A percentile compares a stretch with the other conserved stretches of the same genome.
Evolutionary conservation across 1,284 basidiomycete genomes (phyloP).

Genomic region (Anthracocystis setariae): DNA sequence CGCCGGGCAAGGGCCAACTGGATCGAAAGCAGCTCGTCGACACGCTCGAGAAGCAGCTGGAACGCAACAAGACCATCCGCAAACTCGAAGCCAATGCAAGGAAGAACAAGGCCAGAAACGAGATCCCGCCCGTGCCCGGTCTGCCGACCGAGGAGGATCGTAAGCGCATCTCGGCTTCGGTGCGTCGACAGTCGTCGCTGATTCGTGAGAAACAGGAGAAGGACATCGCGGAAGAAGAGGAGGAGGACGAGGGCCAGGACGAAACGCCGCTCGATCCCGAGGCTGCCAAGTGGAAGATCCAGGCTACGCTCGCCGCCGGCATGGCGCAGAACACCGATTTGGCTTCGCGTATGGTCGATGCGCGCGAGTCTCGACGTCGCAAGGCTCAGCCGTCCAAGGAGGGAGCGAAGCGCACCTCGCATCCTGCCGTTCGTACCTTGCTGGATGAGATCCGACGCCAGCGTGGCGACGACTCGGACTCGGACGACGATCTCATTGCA

Average conservation of each 20-base stretch:
- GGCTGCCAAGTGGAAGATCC: slow-evolving; percentile 64
- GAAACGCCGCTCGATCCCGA: slow-evolving; percentile 49
- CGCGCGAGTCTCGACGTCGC: slow-evolving; percentile 52
- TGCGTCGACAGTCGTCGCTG: slow-evolving; percentile 47
- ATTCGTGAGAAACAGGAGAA: slow-evolving; percentile 11
- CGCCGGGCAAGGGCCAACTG: slow-evolving; percentile 54
- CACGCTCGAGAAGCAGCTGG: slow-evolving; percentile 66
- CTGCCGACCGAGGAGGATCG: slow-evolving; percentile 42
- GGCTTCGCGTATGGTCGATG: slow-evolving; percentile 63
- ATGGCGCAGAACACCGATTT: slow-evolving; percentile 65
- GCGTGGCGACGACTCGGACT: slow-evolving; percentile 49
- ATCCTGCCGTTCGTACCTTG: slow-evolving; percentile 47
- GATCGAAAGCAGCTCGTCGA: slow-evolving; percentile 73
- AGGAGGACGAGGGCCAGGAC: slow-evolving; percentile 30
- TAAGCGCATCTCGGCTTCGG: slow-evolving; percentile 48
- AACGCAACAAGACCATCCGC: slow-evolving; percentile 66
- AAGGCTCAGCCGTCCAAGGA: slow-evolving; percentile 24
- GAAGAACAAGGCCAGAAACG: slow-evolving; percentile 37
- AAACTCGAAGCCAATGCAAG: slow-evolving; percentile 67
- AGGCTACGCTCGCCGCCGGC: slow-evolving; percentile 62
- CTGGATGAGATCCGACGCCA: slow-evolving; percentile 59
- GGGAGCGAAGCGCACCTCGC: slow-evolving; percentile 30
- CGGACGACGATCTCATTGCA: slow-evolving; percentile 42
- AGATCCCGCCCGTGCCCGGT: slow-evolving; percentile 20
- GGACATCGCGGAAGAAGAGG: slow-evolving; percentile 12